Percentiles rank a stretch among this genome's conserved stretches.
Evolutionary conservation across 768 basidiomycete species (phyloP).

Genomic region (Suillus bovinus): DNA sequence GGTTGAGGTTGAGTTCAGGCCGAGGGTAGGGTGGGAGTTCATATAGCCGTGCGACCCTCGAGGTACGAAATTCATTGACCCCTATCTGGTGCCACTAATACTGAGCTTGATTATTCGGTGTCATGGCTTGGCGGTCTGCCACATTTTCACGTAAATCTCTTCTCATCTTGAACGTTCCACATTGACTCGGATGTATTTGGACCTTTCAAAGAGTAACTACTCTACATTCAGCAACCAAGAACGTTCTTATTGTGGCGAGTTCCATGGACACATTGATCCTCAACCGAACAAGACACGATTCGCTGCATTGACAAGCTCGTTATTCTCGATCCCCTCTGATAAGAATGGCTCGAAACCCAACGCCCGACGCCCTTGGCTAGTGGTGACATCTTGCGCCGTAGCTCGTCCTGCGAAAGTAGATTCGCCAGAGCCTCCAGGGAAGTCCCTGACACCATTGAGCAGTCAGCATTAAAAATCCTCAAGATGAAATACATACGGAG

Average conservation of each 20-base stretch:
- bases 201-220: neutral
- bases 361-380: constrained; percentile 37
- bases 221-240: neutral
- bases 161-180: neutral
- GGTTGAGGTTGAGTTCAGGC: neutral
- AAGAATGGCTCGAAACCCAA: constrained; percentile 45
- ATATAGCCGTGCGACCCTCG: neutral
- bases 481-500: constrained; percentile 39
- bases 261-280: neutral
- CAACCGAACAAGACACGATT: constrained; percentile 27
- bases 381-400: constrained; percentile 33
- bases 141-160: neutral
- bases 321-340: constrained; percentile 13
- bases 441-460: constrained; percentile 38
- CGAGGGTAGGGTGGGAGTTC: too few relatives aligned
- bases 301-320: constrained; percentile 26
- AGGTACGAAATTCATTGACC: too few relatives aligned
- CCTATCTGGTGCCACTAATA: neutral
- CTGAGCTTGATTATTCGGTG: too few relatives aligned
- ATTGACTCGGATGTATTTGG: neutral
- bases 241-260: neutral
- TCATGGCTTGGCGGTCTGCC: too few relatives aligned
- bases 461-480: neutral
- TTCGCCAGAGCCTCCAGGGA: constrained; percentile 54
- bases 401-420: constrained; percentile 42